Conservation (phyloP, 2,329 filamentous ascomycete genomes). For the Orbilia brochopaga region DNA sequence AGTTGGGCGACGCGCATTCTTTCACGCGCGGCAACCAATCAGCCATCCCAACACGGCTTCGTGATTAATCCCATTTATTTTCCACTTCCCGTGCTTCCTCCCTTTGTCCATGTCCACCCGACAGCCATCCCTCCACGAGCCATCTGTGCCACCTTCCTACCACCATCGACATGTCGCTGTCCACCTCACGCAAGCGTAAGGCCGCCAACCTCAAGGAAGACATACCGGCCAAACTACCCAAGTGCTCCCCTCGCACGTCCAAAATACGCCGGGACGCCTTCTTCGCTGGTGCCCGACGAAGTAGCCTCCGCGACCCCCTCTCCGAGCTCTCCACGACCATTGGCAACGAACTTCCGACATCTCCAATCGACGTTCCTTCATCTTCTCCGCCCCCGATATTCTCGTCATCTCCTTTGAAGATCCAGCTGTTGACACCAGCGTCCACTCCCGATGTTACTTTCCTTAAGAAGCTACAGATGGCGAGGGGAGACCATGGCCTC, state of each 20-base stretch:
- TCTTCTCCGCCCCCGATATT: slow-evolving; percentile 37
- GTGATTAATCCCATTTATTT: slow-evolving; percentile 30
- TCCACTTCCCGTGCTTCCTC: neutral
- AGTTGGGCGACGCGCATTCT: slow-evolving; percentile 40
- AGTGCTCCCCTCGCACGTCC: slow-evolving; percentile 43
- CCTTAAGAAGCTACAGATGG: slow-evolving; percentile 45
- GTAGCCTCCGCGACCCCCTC: slow-evolving; percentile 26
- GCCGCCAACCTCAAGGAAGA: slow-evolving; percentile 39
- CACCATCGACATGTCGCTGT: neutral
- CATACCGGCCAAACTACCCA: slow-evolving; percentile 40
- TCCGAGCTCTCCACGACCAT: slow-evolving; percentile 31
- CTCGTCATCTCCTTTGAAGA: slow-evolving; percentile 41
- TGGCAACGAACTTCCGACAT: slow-evolving; percentile 38
- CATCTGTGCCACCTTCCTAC: slow-evolving; percentile 6
- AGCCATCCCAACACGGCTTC: slow-evolving; percentile 47
- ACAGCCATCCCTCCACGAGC: neutral
- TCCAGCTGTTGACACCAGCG: slow-evolving; percentile 40
- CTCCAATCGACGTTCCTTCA: slow-evolving; percentile 15
- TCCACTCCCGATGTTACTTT: slow-evolving; percentile 48
- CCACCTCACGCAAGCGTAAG: slow-evolving; percentile 32
- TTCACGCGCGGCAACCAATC: slow-evolving; percentile 38
- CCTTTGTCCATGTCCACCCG: slow-evolving; percentile 1
- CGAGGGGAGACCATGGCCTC: slow-evolving; percentile 11
- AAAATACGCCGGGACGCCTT: slow-evolving; percentile 48
- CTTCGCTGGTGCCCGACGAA: slow-evolving; percentile 42